These are phyloP conservation scores for Phialemonium atrogriseum DNA, from an alignment of 2,329 filamentous ascomycete genomes.

Conservation along the genomic window DNA sequence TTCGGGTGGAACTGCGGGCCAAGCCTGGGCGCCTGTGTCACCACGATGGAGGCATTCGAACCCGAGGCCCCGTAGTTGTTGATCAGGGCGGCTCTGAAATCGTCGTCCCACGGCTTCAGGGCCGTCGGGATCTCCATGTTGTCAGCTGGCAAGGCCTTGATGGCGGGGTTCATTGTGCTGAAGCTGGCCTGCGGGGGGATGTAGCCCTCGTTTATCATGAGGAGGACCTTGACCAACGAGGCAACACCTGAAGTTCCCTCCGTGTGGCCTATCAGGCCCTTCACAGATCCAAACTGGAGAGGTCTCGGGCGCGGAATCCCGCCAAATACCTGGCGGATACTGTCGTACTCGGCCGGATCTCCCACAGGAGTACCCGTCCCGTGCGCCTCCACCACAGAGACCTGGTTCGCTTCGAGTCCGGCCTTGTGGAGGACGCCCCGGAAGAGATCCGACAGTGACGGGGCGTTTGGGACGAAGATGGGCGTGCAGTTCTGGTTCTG, in stretches of 20 bases:
- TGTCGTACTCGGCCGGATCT: conserved; percentile 26
- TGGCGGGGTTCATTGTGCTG: conserved; percentile 15
- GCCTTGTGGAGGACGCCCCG: conserved; percentile 19
- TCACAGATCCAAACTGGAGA: conserved; percentile 20
- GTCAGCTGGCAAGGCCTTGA: conserved; percentile 10
- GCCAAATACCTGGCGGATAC: conserved; percentile 19
- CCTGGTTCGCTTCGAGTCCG: conserved; percentile 13
- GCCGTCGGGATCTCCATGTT: conserved; percentile 13
- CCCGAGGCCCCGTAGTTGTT: conserved; percentile 29
- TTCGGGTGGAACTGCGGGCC: not conserved
- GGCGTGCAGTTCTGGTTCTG: conserved; percentile 29
- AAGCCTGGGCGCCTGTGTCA: conserved; percentile 7
- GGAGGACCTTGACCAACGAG: conserved; percentile 22
- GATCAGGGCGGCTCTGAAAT: conserved; percentile 14
- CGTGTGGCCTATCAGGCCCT: conserved; percentile 24
- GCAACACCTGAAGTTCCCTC: conserved; percentile 23
- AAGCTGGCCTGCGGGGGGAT: conserved; percentile 25
- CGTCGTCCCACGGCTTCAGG: conserved; percentile 11
- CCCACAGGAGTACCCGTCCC: conserved; percentile 35
- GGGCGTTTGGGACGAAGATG: conserved; percentile 17
- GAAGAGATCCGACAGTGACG: conserved; percentile 19
- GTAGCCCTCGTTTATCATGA: conserved; percentile 16
- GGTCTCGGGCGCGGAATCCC: conserved; percentile 15
- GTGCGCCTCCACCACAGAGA: conserved; percentile 28
- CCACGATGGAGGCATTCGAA: conserved; percentile 17